A percentile compares a stretch with the other conserved stretches of the same genome.
These are phyloP conservation scores for Penicillium rolfsii DNA, from an alignment of 2,329 filamentous ascomycete genomes.

Conservation along the genomic window DNA sequence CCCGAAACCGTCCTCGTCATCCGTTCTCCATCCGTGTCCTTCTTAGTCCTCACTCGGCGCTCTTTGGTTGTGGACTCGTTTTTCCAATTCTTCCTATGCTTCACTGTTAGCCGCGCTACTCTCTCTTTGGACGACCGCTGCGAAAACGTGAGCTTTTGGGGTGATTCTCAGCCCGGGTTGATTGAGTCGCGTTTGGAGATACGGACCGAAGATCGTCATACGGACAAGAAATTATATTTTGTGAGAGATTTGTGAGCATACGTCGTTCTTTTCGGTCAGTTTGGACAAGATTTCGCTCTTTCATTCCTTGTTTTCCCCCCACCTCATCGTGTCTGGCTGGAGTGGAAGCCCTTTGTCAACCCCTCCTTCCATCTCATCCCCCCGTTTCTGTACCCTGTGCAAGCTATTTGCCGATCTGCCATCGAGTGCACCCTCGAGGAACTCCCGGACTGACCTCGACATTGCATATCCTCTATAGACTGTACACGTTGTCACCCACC, in stretches of 20 bases:
- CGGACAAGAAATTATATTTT: constrained; percentile 1
- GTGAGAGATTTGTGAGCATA: constrained; percentile 4
- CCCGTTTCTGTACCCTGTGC: constrained; percentile 12
- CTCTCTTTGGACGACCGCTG: constrained; percentile 14
- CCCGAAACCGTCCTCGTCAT: constrained; percentile 37
- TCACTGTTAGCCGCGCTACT: constrained; percentile 11
- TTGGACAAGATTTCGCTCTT: not conserved
- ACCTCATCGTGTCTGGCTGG: not conserved
- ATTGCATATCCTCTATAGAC: not conserved
- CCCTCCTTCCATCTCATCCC: constrained; percentile 17
- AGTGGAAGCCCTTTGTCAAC: constrained; percentile 22
- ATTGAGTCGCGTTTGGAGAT: constrained; percentile 18
- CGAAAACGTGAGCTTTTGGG: constrained; percentile 7
- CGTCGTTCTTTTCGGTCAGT: constrained; percentile 2
- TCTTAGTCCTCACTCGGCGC: constrained; percentile 28
- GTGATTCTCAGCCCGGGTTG: constrained; percentile 8
- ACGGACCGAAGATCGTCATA: constrained; percentile 20
- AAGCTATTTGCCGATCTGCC: constrained; percentile 8
- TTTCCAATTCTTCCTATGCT: constrained; percentile 14
- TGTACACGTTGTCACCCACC: not conserved
- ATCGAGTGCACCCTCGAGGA: not conserved
- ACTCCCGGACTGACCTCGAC: constrained; percentile 17
- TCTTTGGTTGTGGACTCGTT: constrained; percentile 21
- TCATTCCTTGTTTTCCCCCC: not conserved
- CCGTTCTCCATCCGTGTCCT: constrained; percentile 25